Base-by-base conservation (phyloP, 768 basidiomycete genomes). In the Serendipita sp. region DNA sequence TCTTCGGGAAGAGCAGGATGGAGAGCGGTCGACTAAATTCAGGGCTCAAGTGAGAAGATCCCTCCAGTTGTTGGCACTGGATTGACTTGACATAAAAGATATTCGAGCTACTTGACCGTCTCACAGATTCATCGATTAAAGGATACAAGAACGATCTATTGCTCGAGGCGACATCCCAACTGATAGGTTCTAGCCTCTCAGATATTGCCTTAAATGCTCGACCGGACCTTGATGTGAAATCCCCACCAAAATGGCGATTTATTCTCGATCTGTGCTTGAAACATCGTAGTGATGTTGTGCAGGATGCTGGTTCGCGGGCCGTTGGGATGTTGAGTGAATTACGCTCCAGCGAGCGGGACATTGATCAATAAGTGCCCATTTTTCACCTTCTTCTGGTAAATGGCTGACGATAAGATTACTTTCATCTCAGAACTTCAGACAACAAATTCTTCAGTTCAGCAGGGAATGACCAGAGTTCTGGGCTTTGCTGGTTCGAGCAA, bases 251-350 rank as follows among this genome's bases (percentile, higher is more conserved):
- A 66, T 94, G 91, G 91, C 76, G 78, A 64, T 76, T 79, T 46
- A 75, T 95, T 46, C 74, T 93, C 45, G 85, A 92, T 69, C 75
- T 80, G 64, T 83, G 85, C 16, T 76, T 94, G 66, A 88, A 85
- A 73, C 85, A 89, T 71, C 78, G 84, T 66, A 81, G 75, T 51
- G 69, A 72, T 1, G 70, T 73, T 15, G 88, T 88, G 2, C 94
- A 94, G 74, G 84, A 88, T 68, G 83, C 86, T 5, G 89, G 86
- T 38, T 86, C 91, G 11, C 73, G 71, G 30, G 86, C 88, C 3
- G 80, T 91, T 76, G 79, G 81, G 2, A 73, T 79, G n/a, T 74
- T 89, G 65, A 93, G 90, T 72, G 76, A 76, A 64, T 77, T 90
- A 1, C 76, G 79, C 35, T 85, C 92, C 69, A 87, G 84, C 69